Conservation (phyloP, 192 early-diverging fungal species). For the Fimicolochytrium jonesii region DNA sequence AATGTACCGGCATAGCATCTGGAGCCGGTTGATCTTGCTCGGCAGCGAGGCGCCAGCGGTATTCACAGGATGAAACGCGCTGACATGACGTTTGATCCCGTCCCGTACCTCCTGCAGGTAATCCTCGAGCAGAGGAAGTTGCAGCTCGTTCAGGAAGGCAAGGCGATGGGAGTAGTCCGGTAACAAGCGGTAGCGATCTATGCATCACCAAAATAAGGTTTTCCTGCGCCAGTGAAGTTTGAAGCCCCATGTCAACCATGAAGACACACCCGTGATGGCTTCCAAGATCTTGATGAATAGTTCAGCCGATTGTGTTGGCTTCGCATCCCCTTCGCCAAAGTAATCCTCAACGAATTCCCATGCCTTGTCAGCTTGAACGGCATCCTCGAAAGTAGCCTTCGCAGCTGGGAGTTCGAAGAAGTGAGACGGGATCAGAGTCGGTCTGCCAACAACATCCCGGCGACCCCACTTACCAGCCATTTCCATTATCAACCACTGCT, state of each 20-base stretch:
- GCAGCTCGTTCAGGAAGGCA: constrained; percentile 26
- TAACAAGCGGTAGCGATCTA: constrained; percentile 29
- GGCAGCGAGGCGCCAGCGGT: not conserved
- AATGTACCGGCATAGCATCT: constrained; percentile 19
- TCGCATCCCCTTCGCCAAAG: constrained; percentile 18
- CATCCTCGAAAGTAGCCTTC: constrained; percentile 18
- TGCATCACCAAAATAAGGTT: not conserved
- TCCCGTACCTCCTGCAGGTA: constrained; percentile 22
- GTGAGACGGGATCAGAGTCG: too few relatives aligned
- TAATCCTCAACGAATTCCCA: constrained; percentile 22
- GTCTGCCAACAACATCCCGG: too few relatives aligned
- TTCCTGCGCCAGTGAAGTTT: not conserved
- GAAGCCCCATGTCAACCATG: not conserved
- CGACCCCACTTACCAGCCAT: constrained; percentile 4
- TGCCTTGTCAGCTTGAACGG: constrained; percentile 14
- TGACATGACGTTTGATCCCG: constrained; percentile 16
- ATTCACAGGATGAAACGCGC: constrained; percentile 17
- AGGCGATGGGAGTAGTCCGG: constrained; percentile 20
- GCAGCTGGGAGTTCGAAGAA: too few relatives aligned
- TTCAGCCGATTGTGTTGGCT: constrained; percentile 24
- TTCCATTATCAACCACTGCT: constrained; percentile 22
- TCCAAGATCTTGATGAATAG: constrained; percentile 23
- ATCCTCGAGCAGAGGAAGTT: constrained; percentile 27
- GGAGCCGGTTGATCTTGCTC: not conserved
- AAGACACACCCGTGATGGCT: constrained; percentile 23